Evolutionary conservation across 225 moss, liverwort and hornwort genomes (phyloP), one percentile per base, ranked within the genome.

Genomic region (Neckera pumila): DNA sequence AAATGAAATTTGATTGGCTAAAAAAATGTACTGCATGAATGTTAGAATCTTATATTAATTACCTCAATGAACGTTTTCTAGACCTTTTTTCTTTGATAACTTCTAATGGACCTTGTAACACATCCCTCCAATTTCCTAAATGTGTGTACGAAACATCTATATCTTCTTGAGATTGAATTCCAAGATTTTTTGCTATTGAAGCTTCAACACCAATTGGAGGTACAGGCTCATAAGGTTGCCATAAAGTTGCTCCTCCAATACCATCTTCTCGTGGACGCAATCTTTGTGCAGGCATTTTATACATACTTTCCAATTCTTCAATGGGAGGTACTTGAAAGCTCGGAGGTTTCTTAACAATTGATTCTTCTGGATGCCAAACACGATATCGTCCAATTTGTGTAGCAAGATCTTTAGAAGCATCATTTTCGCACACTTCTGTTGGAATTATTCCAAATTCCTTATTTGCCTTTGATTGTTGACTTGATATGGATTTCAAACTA

Each of bases 321-420:
- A 89, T 36, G 1, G 84, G 17, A 67, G 95, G 93, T 9, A 93
- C 38, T 9, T 0, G 30, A 78, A 84, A 84, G 5, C 65, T 1
- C 4, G 21, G 34, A 75, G 86, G 53, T 76, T 90, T 74, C 72
- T 89, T 92, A 17, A 95, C 89, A 61, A 95, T 60, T 26, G 95
- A 97, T 77, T 94, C 87, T n/a, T 95, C 34, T 2, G 95, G 96
- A 77, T 93, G 95, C 98, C 97, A 98, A 75, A 86, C 94, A 79
- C 75, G 23, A 77, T 97, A 97, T 4, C 94, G 91, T 80, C 97
- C 95, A 69, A 96, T 91, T n/a, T 14, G 87, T 6, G 96, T 95
- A 7, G 53, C 53, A 66, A 89, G 79, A 40, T 85, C 63, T 60
- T 73, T 65, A 27, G 85, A 87, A 65, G 56, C 17, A 47, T 90